Base-by-base conservation (phyloP, 78 protist species). In the Dictyostelium firmibasis region DNA sequence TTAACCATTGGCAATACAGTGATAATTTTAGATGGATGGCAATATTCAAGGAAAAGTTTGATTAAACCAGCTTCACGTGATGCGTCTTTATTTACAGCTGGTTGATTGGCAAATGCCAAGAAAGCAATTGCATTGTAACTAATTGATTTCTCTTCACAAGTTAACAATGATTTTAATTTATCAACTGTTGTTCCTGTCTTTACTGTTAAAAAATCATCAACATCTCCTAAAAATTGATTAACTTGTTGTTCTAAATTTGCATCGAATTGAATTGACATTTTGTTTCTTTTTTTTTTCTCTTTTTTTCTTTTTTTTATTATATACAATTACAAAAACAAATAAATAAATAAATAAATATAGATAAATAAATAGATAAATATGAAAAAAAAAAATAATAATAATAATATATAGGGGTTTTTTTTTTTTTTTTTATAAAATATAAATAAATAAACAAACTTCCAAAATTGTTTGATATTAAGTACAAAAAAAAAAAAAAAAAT, bases 31-130 rank as follows among this genome's bases (percentile, higher is more conserved):
- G 94, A 27, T 11, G 86, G 88, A 33, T 64, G 53, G 27, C 57
- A 47, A 74, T 44, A 47, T 4, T 70, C 57, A 11, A 89, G 27
- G 64, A 89, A 89, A 1, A 89, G 16, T 33, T 69, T 36, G 3
- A 89, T 43, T 41, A 89, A 75, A 35, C 94, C 94, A n/a, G 60
- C 57, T 9, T 89, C 94, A 43, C 94, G 50, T 16, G 94, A 44
- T 14, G 57, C 72, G 81, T 89, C 94, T 76, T 89, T 89, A 10
- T 89, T 89, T 20, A 18, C 25, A 29, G 94, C 84, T 62, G 87
- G 36, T 69, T 89, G 94, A 70, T 75, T 89, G 76, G 94, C 86
- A 70, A 47, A 89, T 69, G 94, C 94, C 23, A 89, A 81, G n/a
- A 89, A 47, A 2, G 87, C 87, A 14, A 89, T 18, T 9, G 88